Evolutionary conservation across 116 monocot genomes (phyloP), one percentile per base, ranked within the genome.

Genomic region (Dioscorea cayenensis): DNA sequence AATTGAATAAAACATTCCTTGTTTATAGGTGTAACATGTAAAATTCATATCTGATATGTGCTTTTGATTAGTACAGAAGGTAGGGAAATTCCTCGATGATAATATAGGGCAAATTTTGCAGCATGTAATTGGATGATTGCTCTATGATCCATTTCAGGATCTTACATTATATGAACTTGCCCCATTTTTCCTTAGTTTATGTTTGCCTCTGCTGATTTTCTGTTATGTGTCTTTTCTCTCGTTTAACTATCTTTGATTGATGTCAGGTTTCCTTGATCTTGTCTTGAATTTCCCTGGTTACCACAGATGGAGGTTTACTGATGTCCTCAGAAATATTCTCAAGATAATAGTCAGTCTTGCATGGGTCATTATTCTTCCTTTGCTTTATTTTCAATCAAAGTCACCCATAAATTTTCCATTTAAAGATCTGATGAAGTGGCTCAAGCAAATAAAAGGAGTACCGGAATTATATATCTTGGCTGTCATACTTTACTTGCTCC

Each of bases 251-350:
- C 14, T 66, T 43, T 21, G 1, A 27, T 75, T 63, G 51, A 28
- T 82, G 28, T 29, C 74, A 99, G 99, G 89, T 74, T n/a, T 94
- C 70, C 76, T 99, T 79, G 94, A 99, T 59, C 64, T 99, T 73
- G 62, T 99, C 72, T 71, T 99, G 75, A 99, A 99, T 76, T 99
- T 99, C 59, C 94, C 99, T 55, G 99, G 99, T 16, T 89, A 84
- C 66, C 99, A 94, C 61, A 88, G 94, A 83, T 89, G 83, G 89
- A 89, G 72, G 68, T 94, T 91, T 72, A 80, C 81, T 76, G 87
- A 88, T 76, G 83, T 94, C 13, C 73, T 91, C 65, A 90, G 99
- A 76, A 91, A 87, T 35, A 49, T 99, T 69, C 86, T 99, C 21
- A 99, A 99, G 77, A 89, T 87, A 32, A 36, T 87, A 50, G 72